phyloP scores from a whole-genome alignment of 257 asterid species.

The Jasminum sambac region DNA sequence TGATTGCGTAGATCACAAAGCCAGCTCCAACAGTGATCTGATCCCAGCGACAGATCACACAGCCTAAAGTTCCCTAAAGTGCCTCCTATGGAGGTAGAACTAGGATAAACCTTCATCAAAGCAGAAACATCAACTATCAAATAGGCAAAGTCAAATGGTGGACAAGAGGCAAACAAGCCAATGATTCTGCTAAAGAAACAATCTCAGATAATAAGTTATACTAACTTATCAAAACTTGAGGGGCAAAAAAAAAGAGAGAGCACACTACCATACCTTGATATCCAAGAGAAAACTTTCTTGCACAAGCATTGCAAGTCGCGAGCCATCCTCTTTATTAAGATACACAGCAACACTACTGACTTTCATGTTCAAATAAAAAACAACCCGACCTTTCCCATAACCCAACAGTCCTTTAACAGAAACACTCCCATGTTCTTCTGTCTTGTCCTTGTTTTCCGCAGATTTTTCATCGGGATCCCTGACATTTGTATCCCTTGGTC shows the following conservation, averaged over 20 bases:
- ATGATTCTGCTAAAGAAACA: neutral
- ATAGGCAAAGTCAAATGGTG: constrained; percentile 18
- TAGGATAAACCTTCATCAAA: constrained; percentile 80
- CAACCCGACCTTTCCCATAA: constrained; percentile 86
- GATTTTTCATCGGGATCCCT: constrained; percentile 43
- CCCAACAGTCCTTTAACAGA: constrained; percentile 87
- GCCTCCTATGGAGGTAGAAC: constrained; percentile 83
- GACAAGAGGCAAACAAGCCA: neutral
- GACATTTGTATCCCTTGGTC: constrained; percentile 26
- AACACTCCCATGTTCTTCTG: constrained; percentile 61
- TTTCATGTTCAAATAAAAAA: constrained; percentile 87
- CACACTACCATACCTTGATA: constrained; percentile 60
- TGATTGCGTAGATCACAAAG: constrained; percentile 96
- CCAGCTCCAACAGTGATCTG: constrained; percentile 93
- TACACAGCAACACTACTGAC: constrained; percentile 84
- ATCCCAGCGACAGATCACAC: constrained; percentile 79
- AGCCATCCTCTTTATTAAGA: constrained; percentile 93
- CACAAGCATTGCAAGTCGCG: constrained; percentile 97
- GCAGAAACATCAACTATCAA: constrained; percentile 30
- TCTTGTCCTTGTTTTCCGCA: constrained; percentile 52
- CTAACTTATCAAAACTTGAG: neutral
- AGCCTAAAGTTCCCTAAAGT: constrained; percentile 89
- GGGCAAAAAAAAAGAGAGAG: neutral
- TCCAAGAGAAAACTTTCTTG: constrained; percentile 92
- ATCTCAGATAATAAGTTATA: constrained; percentile 14